These are phyloP conservation scores for Hypomyces rosellus DNA, from an alignment of 2,329 filamentous ascomycete species.

Conservation along the genomic window DNA sequence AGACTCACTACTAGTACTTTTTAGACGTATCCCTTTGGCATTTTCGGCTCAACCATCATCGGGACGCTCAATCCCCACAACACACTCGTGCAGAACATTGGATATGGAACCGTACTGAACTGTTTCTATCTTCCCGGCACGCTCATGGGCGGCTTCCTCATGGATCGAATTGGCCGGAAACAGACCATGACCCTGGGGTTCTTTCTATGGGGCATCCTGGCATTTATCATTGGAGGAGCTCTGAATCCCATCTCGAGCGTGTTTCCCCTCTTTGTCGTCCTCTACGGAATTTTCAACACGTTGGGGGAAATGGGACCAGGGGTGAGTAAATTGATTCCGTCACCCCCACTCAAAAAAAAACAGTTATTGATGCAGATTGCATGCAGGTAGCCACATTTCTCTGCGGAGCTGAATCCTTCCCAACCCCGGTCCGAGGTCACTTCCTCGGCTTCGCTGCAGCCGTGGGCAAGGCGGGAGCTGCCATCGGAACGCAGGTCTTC, in stretches of 20 bases:
- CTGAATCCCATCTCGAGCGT: conserved; percentile 39
- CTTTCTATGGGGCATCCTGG: conserved; percentile 30
- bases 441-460: conserved; percentile 45
- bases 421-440: conserved; percentile 43
- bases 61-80: conserved; percentile 1
- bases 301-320: no score
- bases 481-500: conserved; percentile 36
- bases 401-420: conserved; percentile 40
- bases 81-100: conserved; percentile 17
- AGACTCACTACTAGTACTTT: no score
- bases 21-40: conserved; percentile 20
- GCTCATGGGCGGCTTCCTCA: conserved; percentile 33
- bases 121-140: conserved; percentile 17
- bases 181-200: conserved; percentile 20
- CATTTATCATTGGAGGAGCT: conserved; percentile 43
- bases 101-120: conserved; percentile 19
- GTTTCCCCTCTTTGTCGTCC: conserved; percentile 40
- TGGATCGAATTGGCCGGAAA: conserved; percentile 33
- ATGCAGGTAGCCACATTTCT: conserved; percentile 33
- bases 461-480: conserved; percentile 45
- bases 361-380: no score
- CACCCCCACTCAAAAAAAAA: no score
- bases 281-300: no score
- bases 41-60: conserved; percentile 20
- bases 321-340: no score